phyloP scores from a whole-genome alignment of 352 stramenopile species.

The Phytophthora foliorum region DNA sequence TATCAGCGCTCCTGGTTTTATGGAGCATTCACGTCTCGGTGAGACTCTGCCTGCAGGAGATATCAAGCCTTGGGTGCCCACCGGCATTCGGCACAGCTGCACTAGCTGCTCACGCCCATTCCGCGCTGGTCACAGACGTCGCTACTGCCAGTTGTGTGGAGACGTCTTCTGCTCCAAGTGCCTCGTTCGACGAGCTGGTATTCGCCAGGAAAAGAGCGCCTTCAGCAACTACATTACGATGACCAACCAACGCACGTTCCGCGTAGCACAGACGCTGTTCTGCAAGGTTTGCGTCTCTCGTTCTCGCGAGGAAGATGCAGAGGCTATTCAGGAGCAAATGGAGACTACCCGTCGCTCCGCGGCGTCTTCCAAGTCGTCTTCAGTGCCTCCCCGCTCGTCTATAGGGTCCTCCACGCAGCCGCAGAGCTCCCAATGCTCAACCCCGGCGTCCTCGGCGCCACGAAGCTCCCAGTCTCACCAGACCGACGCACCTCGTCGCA shows the following conservation, averaged over 20 bases:
- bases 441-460: slow-evolving; percentile 24
- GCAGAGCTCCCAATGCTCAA: slow-evolving; percentile 20
- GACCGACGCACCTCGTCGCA: slow-evolving; percentile 22
- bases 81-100: slow-evolving; percentile 53
- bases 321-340: slow-evolving; percentile 25
- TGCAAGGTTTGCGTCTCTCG: slow-evolving; percentile 66
- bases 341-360: slow-evolving; percentile 24
- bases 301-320: slow-evolving; percentile 49
- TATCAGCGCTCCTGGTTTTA: slow-evolving; percentile 40
- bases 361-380: slow-evolving; percentile 32
- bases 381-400: slow-evolving; percentile 26
- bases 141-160: slow-evolving; percentile 80
- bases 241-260: slow-evolving; percentile 55
- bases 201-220: slow-evolving; percentile 36
- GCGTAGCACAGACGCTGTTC: slow-evolving; percentile 65
- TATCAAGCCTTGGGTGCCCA: slow-evolving; percentile 64
- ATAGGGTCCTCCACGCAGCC: slow-evolving; percentile 34
- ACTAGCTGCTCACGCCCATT: slow-evolving; percentile 72
- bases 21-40: slow-evolving; percentile 44
- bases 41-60: slow-evolving; percentile 41
- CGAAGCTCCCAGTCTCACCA: slow-evolving; percentile 18
- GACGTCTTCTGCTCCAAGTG: slow-evolving; percentile 85
- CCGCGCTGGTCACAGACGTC: slow-evolving; percentile 58
- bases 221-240: slow-evolving; percentile 23
- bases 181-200: slow-evolving; percentile 58